Evolutionary conservation across 371 early-diverging fungal genomes (phyloP), one percentile per base, ranked within the genome.

Genomic region (Mortierella sp.): DNA sequence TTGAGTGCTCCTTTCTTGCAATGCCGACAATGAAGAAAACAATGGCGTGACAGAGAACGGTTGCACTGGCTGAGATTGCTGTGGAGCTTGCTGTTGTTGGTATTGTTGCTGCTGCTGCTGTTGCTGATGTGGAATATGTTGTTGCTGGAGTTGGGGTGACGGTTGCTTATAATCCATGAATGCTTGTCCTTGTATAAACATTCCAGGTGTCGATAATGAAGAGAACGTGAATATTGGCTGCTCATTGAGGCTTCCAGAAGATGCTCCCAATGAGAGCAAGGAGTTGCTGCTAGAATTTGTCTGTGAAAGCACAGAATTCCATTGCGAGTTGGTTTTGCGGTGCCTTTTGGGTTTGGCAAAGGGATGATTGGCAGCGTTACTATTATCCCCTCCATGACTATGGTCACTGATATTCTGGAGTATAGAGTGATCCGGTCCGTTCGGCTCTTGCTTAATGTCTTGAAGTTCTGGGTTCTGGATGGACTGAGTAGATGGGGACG

Each of bases 161-260:
- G 69, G 40, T 31, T 64, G 65, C 13, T 66, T 34, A n/a, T 69
- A 69, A 23, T 74, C 75, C 26, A 74, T 49, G 57, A 70, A 68
- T 2, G 68, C 65, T 59, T 74, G 75, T 28, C 68, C 75, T n/a
- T 74, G 70, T 8, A 68, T 59, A 32, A 68, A 80, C 75, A 71
- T 71, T 3, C 75, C 81, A 2, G 81, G 81, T 2, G 68, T 80
- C 29, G 75, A 71, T 37, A 80, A n/a, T 2, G 81, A 80, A 13
- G 81, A 66, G 66, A 75, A 80, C 1, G 68, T 70, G 26, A 80
- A 75, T 12, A 49, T 19, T 9, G 57, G 71, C 3, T 61, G 65
- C n/a, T 70, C 71, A 0, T n/a, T 59, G 42, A 12, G 26, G 26
- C 53, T 26, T 23, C 4, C 45, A 37, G 37, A 17, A 1, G 45